These are phyloP conservation scores for Nemophila menziesii DNA, from an alignment of 257 asterid genomes.

Conservation along the genomic window DNA sequence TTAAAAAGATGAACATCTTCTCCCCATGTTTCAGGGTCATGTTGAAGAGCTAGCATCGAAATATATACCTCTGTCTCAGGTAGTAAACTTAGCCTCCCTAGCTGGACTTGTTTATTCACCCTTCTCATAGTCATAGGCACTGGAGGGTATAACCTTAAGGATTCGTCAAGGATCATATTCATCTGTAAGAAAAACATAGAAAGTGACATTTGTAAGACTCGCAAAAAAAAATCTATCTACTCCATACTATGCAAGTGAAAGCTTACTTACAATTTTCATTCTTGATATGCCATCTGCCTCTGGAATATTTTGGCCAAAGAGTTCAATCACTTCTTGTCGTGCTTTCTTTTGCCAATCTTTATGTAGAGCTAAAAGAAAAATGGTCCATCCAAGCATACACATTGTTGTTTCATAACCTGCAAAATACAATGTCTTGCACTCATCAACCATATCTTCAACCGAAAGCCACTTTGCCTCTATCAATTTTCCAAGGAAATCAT, in stretches of 20 bases:
- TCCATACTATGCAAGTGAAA: too few relatives aligned
- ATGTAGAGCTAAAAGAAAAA: constrained; percentile 42
- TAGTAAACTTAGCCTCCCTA: constrained; percentile 31
- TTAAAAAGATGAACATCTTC: too few relatives aligned
- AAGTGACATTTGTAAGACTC: not conserved
- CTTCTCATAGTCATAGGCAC: constrained; percentile 42
- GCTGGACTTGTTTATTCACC: constrained; percentile 22
- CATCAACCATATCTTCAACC: constrained; percentile 48
- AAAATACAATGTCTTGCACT: too few relatives aligned
- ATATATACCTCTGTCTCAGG: constrained; percentile 29
- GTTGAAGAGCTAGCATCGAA: constrained; percentile 46
- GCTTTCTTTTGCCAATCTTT: constrained; percentile 64
- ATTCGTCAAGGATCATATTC: constrained; percentile 50
- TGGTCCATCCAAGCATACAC: constrained; percentile 47
- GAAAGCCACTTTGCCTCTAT: constrained; percentile 25
- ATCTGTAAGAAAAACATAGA: constrained; percentile 5
- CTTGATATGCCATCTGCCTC: constrained; percentile 28
- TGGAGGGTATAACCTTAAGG: constrained; percentile 55
- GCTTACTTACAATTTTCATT: constrained; percentile 32
- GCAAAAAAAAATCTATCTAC: too few relatives aligned
- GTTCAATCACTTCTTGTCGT: constrained; percentile 35
- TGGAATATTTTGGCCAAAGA: constrained; percentile 28
- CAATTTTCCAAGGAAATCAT: constrained; percentile 44
- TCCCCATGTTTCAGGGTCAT: constrained; percentile 35
- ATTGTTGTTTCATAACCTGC: constrained; percentile 72